Base-by-base conservation (phyloP, 2,329 filamentous ascomycete species). In the Paraphaeosphaeria minitans region DNA sequence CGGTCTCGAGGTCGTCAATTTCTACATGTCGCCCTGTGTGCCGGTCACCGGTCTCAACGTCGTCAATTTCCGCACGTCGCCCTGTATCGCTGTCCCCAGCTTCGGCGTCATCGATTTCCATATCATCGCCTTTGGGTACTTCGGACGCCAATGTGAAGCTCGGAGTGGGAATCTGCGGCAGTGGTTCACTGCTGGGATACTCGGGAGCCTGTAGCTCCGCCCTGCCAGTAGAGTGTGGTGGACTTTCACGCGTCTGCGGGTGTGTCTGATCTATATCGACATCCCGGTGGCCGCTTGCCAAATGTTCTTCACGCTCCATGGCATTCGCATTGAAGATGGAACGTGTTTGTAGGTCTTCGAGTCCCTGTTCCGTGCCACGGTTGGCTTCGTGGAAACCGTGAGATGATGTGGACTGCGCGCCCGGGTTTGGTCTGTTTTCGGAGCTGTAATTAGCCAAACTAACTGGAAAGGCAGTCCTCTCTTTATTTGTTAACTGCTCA, bases 401-500 rank as follows among this genome's bases (percentile, higher is more conserved):
- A 31, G 39, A 16, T 14, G 13, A 22, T 2, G 4, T 10, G 22
- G 51, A 16, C 31, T 45, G 35, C 16, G 51, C 41, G 16, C 13
- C 41, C 33, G 27, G 27, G 1, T 13, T 14, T 19, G 39, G 13
- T 8, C 33, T 22, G 9, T 27, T 27, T 10, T 27, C 48, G 13
- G 48, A n/a, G 13, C 29, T 13, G 21, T 24, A 27, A 21, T 27
- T 35, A 27, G n/a, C 16, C 8, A 45, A 13, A 21, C 39, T 35
- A 27, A 10, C 16, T 16, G 27, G 12, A 35, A 27, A 45, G 12
- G 10, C 9, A 46, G 51, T 27, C 9, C 62, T 62, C 12, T 56
- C 57, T 27, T 61, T 53, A 35, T 66, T 62, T 10, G 56, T 65
- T 51, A 61, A 63, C 24, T 50, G 58, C 39, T 56, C 49, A 37